phyloP scores from a whole-genome alignment of 176 grass and related monocot species.

The Ensete ventricosum region DNA sequence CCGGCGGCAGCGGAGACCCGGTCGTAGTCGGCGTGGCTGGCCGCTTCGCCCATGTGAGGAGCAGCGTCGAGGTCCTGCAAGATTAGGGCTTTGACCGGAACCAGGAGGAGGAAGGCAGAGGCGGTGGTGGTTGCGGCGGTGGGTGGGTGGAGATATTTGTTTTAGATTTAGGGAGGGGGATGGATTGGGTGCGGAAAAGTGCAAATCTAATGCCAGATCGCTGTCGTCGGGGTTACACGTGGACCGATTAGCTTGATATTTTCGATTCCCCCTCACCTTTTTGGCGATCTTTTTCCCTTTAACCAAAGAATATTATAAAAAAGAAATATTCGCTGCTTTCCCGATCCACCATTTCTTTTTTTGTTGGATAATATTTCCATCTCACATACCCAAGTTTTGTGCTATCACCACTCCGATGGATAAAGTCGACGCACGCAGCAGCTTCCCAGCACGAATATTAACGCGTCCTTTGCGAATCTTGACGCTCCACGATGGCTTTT shows the following conservation, averaged over 20 bases:
- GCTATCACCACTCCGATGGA: too few relatives aligned
- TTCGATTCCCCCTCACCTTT: conserved; percentile 25
- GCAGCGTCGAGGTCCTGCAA: neutral
- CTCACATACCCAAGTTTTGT: too few relatives aligned
- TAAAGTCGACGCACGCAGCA: too few relatives aligned
- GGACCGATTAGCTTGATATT: conserved; percentile 33
- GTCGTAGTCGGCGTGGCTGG: conserved; percentile 18
- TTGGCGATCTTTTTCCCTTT: neutral
- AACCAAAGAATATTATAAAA: neutral
- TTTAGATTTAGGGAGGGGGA: conserved; percentile 11
- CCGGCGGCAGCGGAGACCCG: conserved; percentile 11
- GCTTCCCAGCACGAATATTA: too few relatives aligned
- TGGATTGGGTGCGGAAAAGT: neutral
- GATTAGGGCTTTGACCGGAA: neutral
- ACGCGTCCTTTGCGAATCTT: too few relatives aligned
- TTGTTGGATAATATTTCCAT: too few relatives aligned
- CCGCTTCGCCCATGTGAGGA: conserved; percentile 37
- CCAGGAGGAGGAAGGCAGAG: neutral
- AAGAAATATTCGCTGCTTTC: too few relatives aligned
- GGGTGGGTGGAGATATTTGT: conserved; percentile 9
- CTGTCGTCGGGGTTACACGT: conserved; percentile 22
- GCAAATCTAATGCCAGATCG: conserved; percentile 16
- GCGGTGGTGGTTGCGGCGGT: neutral
- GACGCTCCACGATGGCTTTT: too few relatives aligned
- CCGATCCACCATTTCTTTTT: too few relatives aligned